Conservation (phyloP, 2,329 filamentous ascomycete genomes). For the Trichoderma breve region DNA sequence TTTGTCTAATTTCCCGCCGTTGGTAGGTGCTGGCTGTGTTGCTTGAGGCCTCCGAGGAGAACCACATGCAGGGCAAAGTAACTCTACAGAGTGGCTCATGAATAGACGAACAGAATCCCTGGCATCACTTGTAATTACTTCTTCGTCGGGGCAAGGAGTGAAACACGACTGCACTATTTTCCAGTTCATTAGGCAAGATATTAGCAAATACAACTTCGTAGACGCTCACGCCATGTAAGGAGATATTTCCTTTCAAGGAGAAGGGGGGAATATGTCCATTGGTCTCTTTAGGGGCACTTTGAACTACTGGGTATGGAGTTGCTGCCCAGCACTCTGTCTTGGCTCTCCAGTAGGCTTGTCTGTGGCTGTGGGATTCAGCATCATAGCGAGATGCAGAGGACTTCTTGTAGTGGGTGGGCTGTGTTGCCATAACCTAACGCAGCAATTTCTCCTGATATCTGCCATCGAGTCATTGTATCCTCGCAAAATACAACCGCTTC, state of each 20-base stretch:
- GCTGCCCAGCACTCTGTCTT: not conserved
- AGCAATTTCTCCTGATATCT: not conserved
- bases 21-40: not conserved
- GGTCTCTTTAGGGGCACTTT: not conserved
- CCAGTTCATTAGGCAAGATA: not conserved
- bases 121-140: not conserved
- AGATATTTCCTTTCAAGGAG: not conserved
- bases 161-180: not conserved
- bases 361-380: not conserved
- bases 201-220: not conserved
- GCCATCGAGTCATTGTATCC: not conserved
- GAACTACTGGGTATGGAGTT: not conserved
- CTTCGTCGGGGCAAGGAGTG: not conserved
- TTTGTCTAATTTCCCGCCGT: not conserved
- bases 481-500: not conserved
- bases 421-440: not conserved
- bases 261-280: not conserved
- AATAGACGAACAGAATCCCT: not conserved
- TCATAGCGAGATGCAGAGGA: not conserved
- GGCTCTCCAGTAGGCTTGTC: not conserved
- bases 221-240: not conserved
- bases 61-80: not conserved
- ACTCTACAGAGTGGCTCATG: not conserved
- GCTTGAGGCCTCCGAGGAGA: not conserved
- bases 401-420: not conserved